Evolutionary conservation across 1,284 basidiomycete genomes (phyloP), one percentile per base, ranked within the genome.

Genomic region (Termitomyces sp.): DNA sequence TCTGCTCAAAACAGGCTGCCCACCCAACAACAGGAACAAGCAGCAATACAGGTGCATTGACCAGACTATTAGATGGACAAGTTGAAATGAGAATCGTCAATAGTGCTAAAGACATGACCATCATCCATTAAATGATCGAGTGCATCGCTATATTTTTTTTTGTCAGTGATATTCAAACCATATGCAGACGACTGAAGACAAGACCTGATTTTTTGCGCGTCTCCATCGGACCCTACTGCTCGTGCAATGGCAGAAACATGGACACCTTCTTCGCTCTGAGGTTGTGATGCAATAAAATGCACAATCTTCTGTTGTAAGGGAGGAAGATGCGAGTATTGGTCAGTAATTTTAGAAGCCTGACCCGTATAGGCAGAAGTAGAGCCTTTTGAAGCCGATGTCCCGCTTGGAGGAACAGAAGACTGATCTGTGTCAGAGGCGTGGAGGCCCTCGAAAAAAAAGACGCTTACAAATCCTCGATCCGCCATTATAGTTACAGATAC

Each of bases 91-190:
- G 77, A 79, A 41, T 89, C 84, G 64, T 90, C 86, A 46, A 81
- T 75, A 1, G 86, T 86, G 45, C 80, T 82, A 64, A 79, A 91
- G 52, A 92, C 72, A 58, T 79, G 68, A 0, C 88, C 90, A 1
- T 86, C 80, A 36, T 83, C 79, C 71, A 88, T 81, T 50, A 94
- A 73, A 50, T 70, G 68, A 56, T 91, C 86, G 54, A 93, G 70
- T 24, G 85, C 87, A 44, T 79, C 71, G 61, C 89, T 87, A 58
- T 31, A 50, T 40, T 17, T 42, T 40, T 17, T 42, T 38, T 30
- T 28, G 24, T 48, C 10, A 52, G 55, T 58, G 17, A 57, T 24
- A 59, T 41, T 30, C 47, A 51, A 51, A 43, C n/a, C 19, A n/a
- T 8, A 19, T 30, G 21, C n/a, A 9, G 5, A 21, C 21, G 7